phyloP scores from a whole-genome alignment of 176 grass and related monocot species.

The Oryza meridionalis region DNA sequence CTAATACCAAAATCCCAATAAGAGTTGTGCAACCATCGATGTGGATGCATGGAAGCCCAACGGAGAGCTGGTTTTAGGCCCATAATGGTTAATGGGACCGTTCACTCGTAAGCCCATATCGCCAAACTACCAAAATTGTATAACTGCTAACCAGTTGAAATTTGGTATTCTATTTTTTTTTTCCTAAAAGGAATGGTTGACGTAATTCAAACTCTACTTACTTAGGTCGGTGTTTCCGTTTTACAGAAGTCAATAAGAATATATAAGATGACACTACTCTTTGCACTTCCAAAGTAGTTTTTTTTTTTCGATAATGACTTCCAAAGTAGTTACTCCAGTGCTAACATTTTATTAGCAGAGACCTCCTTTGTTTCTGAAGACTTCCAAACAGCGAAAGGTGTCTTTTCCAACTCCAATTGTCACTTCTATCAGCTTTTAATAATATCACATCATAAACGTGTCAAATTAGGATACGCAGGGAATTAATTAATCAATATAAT shows the following conservation, averaged over 20 bases:
- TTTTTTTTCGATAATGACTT: not conserved
- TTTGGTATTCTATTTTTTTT: not conserved
- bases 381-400: not conserved
- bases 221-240: not conserved
- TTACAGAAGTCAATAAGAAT: not conserved
- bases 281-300: not conserved
- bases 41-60: not conserved
- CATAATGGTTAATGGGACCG: not conserved
- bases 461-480: not conserved
- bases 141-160: not conserved
- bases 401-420: slow-evolving; percentile 5
- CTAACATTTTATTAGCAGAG: not conserved
- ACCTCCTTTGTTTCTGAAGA: not conserved
- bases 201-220: not conserved
- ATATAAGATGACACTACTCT: not conserved
- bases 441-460: not conserved
- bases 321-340: not conserved
- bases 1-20: not conserved
- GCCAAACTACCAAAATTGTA: not conserved
- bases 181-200: not conserved
- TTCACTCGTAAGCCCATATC: not conserved
- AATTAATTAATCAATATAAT: not conserved
- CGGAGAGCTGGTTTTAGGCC: not conserved
- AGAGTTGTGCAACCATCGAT: not conserved
- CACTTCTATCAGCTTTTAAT: not conserved